Percentiles rank a stretch among this genome's conserved stretches.
Evolutionary conservation across 2,329 filamentous ascomycete genomes (phyloP).

Genomic region (Sclerotinia sclerotiorum): DNA sequence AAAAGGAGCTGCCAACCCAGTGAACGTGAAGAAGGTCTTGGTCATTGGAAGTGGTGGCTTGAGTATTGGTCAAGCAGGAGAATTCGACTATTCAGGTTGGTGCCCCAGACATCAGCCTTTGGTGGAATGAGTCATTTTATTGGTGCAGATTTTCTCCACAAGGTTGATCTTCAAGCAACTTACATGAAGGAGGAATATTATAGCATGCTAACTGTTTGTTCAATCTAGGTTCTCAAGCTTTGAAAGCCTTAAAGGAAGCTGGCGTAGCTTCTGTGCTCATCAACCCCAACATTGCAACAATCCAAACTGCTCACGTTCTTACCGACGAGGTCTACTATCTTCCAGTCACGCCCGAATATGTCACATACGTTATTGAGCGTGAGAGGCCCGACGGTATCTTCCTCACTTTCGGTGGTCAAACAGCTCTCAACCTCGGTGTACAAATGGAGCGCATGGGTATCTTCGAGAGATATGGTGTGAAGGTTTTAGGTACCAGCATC

Average conservation of each 20-base stretch:
- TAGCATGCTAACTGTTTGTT: conserved; percentile 30
- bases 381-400: conserved; percentile 97
- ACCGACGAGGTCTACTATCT: conserved; percentile 98
- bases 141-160: background rate
- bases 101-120: conserved; percentile 25
- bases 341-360: conserved; percentile 95
- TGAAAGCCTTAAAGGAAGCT: conserved; percentile 96
- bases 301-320: conserved; percentile 94
- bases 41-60: conserved; percentile 95
- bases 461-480: conserved; percentile 93
- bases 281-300: conserved; percentile 98
- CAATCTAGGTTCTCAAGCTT: conserved; percentile 78
- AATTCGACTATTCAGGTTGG: conserved; percentile 96
- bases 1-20: conserved; percentile 70
- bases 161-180: background rate
- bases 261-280: conserved; percentile 89
- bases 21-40: conserved; percentile 94
- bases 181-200: background rate
- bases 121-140: conserved; percentile 33
- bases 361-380: conserved; percentile 94
- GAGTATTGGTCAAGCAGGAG: conserved; percentile 94
- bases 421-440: conserved; percentile 92
- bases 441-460: conserved; percentile 95
- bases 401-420: conserved; percentile 96
- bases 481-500: conserved; percentile 92